Base-by-base conservation (phyloP, 2,329 filamentous ascomycete species). In the Sphaerulina populicola region DNA sequence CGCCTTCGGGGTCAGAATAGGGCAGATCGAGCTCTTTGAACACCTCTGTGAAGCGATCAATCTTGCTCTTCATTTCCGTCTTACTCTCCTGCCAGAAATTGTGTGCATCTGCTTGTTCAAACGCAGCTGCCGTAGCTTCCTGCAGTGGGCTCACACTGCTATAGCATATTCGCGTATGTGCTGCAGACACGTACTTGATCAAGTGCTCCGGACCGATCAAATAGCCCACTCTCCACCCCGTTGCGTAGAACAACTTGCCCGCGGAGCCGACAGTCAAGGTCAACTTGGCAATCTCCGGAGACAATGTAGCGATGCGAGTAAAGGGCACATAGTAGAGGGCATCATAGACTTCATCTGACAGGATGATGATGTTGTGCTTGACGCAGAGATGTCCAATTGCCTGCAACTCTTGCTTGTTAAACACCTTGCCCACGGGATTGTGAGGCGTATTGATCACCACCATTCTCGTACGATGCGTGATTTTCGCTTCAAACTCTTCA, bases 171-270 rank as follows among this genome's bases (percentile, higher is more conserved):
- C 91, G 81, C 0, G 91, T 97, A 69, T 98, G 93, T 0, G 93
- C 93, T 14, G 88, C 88, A 9, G 86, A 82, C 31, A 95, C 91
- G 67, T 95, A 87, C 67, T 94, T 86, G 72, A 97, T 89, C 47
- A 97, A 75, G 55, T 95, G 80, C 47, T 88, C 80, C 0, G 87
- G 88, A 0, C 93, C 93, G 65, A 97, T 93, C 35, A 98, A 75
- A 82, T 91, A 98, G 49, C 93, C 87, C 60, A 97, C 90, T 52
- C 93, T 83, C 93, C 93, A 98, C 43, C 93, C 93, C 0, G 93
- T 98, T 51, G 88, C 88, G 66, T 97, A 97, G 71, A 98, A 98
- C 75, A 93, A 94, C 78, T 98, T 98, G 62, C 93, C 93, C 1
- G 89, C 93, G 0, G 89, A 95, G 15, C 93, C 93, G 29, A 98